Evolutionary conservation across 2,329 filamentous ascomycete genomes (phyloP).

Genomic region (Colletotrichum liaoningense): DNA sequence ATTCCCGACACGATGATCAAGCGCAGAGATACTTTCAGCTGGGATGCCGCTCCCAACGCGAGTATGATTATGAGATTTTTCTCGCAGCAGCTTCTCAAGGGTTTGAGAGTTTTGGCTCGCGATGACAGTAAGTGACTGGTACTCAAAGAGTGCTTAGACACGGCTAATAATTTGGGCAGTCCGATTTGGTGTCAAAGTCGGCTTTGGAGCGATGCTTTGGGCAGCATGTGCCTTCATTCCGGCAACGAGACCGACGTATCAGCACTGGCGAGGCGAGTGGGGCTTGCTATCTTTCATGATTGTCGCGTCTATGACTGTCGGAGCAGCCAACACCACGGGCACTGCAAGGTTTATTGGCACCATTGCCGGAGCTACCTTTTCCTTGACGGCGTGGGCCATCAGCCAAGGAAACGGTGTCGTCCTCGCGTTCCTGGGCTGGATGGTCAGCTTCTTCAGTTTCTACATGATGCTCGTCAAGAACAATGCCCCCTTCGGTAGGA

Average conservation of each 20-base stretch:
- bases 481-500: conserved; percentile 90
- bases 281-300: conserved; percentile 97
- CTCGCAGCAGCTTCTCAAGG: conserved; percentile 58
- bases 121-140: conserved; percentile 60
- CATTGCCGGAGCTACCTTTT: conserved; percentile 80
- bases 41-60: conserved; percentile 64
- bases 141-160: conserved; percentile 32
- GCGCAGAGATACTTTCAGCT: conserved; percentile 65
- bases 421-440: conserved; percentile 84
- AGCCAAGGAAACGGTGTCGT: conserved; percentile 79
- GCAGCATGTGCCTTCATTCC: conserved; percentile 89
- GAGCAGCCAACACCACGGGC: conserved; percentile 93
- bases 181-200: conserved; percentile 91
- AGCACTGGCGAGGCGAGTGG: conserved; percentile 95
- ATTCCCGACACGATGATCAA: conserved; percentile 65
- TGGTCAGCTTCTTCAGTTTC: conserved; percentile 85
- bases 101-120: conserved; percentile 60
- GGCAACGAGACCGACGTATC: conserved; percentile 81
- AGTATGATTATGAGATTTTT: conserved; percentile 55
- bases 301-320: conserved; percentile 97
- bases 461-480: conserved; percentile 88
- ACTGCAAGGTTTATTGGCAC: conserved; percentile 89
- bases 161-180: conserved; percentile 47
- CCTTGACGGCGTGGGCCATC: conserved; percentile 82
- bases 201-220: conserved; percentile 88